Base-by-base conservation (phyloP, 1,139 yeast genomes). In the Magnusiomyces paraingens region DNA sequence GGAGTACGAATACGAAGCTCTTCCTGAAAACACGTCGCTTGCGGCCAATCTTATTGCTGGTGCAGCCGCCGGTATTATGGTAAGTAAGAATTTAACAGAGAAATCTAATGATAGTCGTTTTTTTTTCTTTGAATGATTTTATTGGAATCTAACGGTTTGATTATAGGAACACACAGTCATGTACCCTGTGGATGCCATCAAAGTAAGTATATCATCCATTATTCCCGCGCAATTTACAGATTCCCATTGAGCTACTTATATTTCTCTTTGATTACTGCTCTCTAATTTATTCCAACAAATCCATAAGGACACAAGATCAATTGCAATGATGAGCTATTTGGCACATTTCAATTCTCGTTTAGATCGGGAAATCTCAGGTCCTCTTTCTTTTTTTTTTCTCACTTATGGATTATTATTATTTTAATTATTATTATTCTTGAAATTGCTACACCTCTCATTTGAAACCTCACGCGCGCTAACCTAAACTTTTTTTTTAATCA, bases 51-150 rank as follows among this genome's bases (percentile, higher is more conserved):
- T 93, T 60, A 68, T 77, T 15, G 99, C 99, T 1, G 99, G 99
- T 15, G 98, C 98, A 0, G 87, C 89, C 73, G 99, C 99, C 17
- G 99, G 99, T 32, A 88, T 93, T 58, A 90, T 91, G 55, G 55
- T 46, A 46, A 10, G 49, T 43, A 12, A 14, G 2, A 11, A 20
- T 21, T 6, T 21, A 3, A 17, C 95, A n/a, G 10, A n/a, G n/a
- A n/a, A n/a, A n/a, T 38, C 61, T n/a, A 59, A 49, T 5, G 58
- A 44, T 21, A 26, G 3, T 21, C 38, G 2, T 22, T 38, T 38
- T 10, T 20, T 22, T 10, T 26, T 11, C 38, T 17, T 18, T 51
- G 20, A 41, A 20, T 38, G 46, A 14, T 4, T 3, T 15, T 41
- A 35, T 32, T n/a, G n/a, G n/a, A 18, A 38, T 38, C 47, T 15